These are phyloP conservation scores for Rhodotorula glutinis DNA, from an alignment of 1,284 basidiomycete species.

Conservation along the genomic window DNA sequence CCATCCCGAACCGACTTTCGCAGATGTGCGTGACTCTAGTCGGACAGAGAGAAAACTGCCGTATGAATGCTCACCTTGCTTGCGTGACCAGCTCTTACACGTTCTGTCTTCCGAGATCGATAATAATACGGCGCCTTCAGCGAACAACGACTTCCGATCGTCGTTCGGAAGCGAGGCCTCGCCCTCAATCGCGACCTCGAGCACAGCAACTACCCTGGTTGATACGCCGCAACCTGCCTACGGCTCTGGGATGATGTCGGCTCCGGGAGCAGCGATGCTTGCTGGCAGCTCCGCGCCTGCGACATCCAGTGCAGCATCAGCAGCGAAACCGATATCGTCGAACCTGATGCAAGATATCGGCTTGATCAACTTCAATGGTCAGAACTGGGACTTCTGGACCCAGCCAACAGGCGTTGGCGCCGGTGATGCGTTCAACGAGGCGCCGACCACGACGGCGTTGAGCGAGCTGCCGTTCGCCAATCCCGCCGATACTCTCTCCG, in stretches of 20 bases:
- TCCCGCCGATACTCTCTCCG: background rate
- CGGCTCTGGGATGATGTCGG: too few species aligned
- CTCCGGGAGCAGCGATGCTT: background rate
- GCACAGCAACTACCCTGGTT: background rate
- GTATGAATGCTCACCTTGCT: background rate
- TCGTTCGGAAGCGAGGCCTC: too few species aligned
- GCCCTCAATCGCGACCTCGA: background rate
- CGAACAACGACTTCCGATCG: too few species aligned
- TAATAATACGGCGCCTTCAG: background rate
- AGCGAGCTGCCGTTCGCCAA: background rate
- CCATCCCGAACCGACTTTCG: conserved; percentile 10
- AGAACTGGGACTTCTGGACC: conserved; percentile 21
- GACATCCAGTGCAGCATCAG: too few species aligned
- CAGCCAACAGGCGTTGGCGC: background rate
- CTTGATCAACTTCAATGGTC: conserved; percentile 6
- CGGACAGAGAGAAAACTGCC: too few species aligned
- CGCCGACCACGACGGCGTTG: too few species aligned
- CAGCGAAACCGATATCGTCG: background rate
- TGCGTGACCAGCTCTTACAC: conserved; percentile 1
- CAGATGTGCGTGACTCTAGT: conserved; percentile 7
- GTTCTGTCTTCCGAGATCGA: conserved; percentile 6
- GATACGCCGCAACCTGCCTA: background rate
- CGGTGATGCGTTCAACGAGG: background rate
- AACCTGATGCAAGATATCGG: conserved; percentile 19
- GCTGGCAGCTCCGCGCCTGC: too few species aligned